Conservation (phyloP, 129 eudicot species). For the sunflower (Helianthus annuus) region DNA sequence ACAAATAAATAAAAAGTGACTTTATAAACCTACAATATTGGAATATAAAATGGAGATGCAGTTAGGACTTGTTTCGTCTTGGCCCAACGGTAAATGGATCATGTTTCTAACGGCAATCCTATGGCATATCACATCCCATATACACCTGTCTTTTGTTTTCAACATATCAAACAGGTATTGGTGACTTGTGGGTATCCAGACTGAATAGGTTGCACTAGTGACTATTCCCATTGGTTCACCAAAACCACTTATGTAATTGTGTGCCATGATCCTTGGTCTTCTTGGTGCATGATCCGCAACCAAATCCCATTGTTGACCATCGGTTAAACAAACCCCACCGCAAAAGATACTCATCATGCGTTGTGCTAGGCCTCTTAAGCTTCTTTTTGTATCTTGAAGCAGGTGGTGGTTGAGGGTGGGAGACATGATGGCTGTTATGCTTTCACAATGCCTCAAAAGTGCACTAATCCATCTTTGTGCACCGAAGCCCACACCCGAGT, state of each 20-base stretch:
- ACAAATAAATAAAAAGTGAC: neutral
- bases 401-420: conserved; percentile 1
- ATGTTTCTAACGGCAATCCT: neutral
- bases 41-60: conserved; percentile 9
- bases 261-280: conserved; percentile 19
- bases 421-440: conserved; percentile 8
- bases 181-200: conserved; percentile 19
- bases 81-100: conserved; percentile 24
- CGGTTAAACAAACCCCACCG: conserved; percentile 23
- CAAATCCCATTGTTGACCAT: conserved; percentile 23
- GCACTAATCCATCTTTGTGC: conserved; percentile 35
- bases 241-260: neutral
- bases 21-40: conserved; percentile 9
- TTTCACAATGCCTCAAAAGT: conserved; percentile 22
- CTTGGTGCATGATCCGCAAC: neutral
- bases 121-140: conserved; percentile 23
- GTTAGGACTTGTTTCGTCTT: conserved; percentile 19
- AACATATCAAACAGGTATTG: conserved; percentile 18
- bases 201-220: conserved; percentile 5
- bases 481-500: conserved; percentile 27
- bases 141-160: conserved; percentile 16
- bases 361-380: conserved; percentile 22
- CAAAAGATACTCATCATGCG: conserved; percentile 23
- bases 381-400: neutral
- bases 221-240: conserved; percentile 26